Conservation (phyloP, 2,329 filamentous ascomycete genomes). For the Knufia fluminis region DNA sequence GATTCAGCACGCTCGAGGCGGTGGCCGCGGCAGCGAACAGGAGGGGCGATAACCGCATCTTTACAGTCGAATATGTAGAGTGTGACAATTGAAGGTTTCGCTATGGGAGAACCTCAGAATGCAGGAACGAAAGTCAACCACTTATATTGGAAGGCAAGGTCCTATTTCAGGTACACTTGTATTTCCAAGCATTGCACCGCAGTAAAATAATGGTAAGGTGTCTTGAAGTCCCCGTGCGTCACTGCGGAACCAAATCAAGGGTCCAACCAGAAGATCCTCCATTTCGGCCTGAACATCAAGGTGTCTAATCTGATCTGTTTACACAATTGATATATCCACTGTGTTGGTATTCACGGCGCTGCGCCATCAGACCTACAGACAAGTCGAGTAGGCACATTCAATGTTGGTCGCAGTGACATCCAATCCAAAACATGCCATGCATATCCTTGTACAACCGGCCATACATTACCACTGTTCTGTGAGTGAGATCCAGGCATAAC, state of each 20-base stretch:
- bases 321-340: too few relatives aligned
- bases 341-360: too few relatives aligned
- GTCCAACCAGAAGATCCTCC: too few relatives aligned
- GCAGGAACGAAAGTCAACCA: too few relatives aligned
- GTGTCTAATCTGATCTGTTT: too few relatives aligned
- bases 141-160: background rate
- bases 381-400: too few relatives aligned
- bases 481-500: background rate
- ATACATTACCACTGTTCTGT: background rate
- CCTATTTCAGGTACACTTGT: background rate
- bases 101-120: background rate
- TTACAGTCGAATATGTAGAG: background rate
- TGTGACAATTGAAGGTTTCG: background rate
- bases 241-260: too few relatives aligned
- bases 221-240: background rate
- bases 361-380: too few relatives aligned
- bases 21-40: slow-evolving; percentile 40
- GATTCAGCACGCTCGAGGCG: slow-evolving; percentile 78
- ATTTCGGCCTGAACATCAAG: too few relatives aligned
- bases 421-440: background rate
- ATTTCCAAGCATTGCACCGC: slow-evolving; percentile 7
- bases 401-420: too few relatives aligned
- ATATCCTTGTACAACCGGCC: background rate
- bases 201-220: background rate
- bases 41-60: slow-evolving; percentile 19